phyloP scores from a whole-genome alignment of 2,329 filamentous ascomycete species.

The Talaromyces sp. region DNA sequence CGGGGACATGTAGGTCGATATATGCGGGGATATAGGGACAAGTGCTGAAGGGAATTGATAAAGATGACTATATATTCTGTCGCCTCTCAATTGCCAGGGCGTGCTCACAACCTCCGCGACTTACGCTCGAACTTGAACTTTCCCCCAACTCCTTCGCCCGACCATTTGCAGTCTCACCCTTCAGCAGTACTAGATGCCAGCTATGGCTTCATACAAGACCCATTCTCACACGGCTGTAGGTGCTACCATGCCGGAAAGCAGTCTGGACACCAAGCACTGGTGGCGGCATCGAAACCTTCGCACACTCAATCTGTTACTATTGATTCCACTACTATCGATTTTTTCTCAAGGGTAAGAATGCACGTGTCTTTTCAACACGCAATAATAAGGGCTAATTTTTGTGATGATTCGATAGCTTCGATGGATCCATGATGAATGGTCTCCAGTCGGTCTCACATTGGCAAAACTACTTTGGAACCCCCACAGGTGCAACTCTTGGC shows the following conservation, averaged over 20 bases:
- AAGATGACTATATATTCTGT: not conserved
- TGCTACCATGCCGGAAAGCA: not conserved
- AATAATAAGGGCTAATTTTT: not conserved
- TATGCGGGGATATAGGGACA: not conserved
- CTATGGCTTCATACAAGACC: not conserved
- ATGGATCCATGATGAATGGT: slow-evolving; percentile 37
- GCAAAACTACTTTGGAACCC: slow-evolving; percentile 37
- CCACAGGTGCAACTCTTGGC: slow-evolving; percentile 39
- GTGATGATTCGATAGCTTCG: not conserved
- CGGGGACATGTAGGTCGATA: not conserved
- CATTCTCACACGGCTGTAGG: not conserved
- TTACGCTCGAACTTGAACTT: not conserved
- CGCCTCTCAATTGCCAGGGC: not conserved
- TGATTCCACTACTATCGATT: not conserved
- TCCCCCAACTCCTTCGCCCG: not conserved
- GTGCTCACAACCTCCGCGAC: not conserved
- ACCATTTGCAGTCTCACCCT: not conserved
- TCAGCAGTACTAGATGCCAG: not conserved
- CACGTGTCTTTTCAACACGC: not conserved
- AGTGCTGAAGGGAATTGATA: not conserved
- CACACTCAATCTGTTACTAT: not conserved
- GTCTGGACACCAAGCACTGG: not conserved
- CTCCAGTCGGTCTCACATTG: slow-evolving; percentile 41
- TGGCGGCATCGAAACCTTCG: slow-evolving; percentile 2
- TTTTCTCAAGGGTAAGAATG: not conserved